Base-by-base conservation (phyloP, 2,329 filamentous ascomycete species). In the Huntiella bhutanensis region DNA sequence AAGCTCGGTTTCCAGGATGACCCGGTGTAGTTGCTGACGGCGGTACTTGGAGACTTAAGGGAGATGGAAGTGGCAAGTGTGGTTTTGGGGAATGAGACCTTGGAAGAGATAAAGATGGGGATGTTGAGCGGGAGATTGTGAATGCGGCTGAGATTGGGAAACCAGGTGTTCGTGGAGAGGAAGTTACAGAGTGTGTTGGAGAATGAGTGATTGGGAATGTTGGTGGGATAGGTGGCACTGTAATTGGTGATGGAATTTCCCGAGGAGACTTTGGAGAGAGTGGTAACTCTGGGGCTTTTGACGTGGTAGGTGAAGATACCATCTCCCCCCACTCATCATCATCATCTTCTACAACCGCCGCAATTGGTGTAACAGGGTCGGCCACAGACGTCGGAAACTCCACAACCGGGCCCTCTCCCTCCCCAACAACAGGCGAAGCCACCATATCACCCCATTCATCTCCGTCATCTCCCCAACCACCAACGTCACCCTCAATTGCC, bases 361-460 rank as follows among this genome's bases (percentile, higher is more conserved):
- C 22, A 28, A 28, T 10, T 2, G 22, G 22, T 10, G 22, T 28
- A 28, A 28, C 22, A 28, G 22, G 22, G 8, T 28, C 22, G 1
- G 7, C 22, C 22, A 28, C 22, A 5, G 22, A 7, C 5, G 13
- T 17, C 5, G 38, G 38, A 12, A 16, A 40, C 17, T 7, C 38
- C 22, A 12, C 15, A 40, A 12, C 10, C 15, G 15, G 38, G 22
- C 11, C 10, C 10, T 39, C 34, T 6, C 5, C 7, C 13, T 39
- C 34, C 11, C 5, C 7, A 10, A n/a, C 34, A 28, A 22, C 22
- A 12, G 42, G 15, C 13, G 42, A n/a, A 22, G 42, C 43, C n/a
- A 76, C 62, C 71, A 76, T 76, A 50, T 76, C 72, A 2, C 72
- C 72, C 72, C 72, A 75, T 35, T 75, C 71, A 38, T 73, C 69